phyloP scores from a whole-genome alignment of 169 alveolate species.

The Plasmodium relictum region DNA sequence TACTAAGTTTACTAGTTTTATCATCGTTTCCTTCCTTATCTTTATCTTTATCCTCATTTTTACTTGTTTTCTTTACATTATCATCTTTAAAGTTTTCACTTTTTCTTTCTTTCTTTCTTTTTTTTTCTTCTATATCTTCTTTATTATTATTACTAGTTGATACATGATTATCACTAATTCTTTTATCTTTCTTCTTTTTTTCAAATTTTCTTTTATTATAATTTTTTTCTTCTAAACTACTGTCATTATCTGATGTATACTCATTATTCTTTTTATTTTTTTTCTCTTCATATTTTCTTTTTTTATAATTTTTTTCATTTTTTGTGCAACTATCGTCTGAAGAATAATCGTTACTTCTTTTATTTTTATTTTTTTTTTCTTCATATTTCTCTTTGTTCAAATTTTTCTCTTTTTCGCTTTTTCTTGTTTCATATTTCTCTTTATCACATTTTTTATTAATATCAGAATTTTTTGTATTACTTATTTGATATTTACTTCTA shows the following conservation, averaged over 20 bases:
- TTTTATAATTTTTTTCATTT: background rate
- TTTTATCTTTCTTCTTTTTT: background rate
- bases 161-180: constrained; percentile 14
- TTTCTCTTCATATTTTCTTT: background rate
- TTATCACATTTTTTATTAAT: no score
- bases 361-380: background rate
- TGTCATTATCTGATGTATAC: background rate
- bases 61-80: constrained; percentile 24
- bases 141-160: background rate
- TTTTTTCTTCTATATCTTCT: background rate
- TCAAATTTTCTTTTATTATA: background rate
- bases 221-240: background rate
- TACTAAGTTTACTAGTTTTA: constrained; percentile 14
- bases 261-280: background rate
- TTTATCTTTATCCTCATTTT: constrained; percentile 45
- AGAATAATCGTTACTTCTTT: background rate
- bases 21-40: constrained; percentile 22
- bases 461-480: no score
- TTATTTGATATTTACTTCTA: no score
- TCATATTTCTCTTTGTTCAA: background rate
- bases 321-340: background rate
- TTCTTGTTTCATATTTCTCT: background rate
- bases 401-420: background rate
- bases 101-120: constrained; percentile 17
- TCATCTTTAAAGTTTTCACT: constrained; percentile 66